Evolutionary conservation across 169 alveolate genomes (phyloP).

Genomic region (Eimeria zaria): DNA sequence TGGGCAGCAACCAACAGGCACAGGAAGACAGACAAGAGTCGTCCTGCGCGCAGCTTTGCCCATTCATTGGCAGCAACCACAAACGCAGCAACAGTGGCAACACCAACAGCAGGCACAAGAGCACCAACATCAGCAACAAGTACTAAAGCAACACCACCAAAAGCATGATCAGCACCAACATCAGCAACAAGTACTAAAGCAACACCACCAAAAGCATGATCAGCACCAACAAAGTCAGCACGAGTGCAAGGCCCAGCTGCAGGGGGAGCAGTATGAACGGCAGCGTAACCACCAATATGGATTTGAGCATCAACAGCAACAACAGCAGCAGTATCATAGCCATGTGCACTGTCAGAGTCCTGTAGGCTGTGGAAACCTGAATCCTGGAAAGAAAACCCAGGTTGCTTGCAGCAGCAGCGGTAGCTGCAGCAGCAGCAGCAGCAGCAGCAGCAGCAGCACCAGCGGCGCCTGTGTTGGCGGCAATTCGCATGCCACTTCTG

Average conservation of each 20-base stretch:
- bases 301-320: neutral
- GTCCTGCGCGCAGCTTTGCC: constrained; percentile 60
- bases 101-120: neutral
- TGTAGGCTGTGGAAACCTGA: neutral
- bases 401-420: too few species aligned
- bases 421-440: neutral
- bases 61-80: constrained; percentile 38
- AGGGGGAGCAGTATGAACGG: neutral
- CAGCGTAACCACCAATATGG: neutral
- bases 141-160: neutral
- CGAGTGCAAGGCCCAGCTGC: neutral
- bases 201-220: neutral
- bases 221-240: neutral
- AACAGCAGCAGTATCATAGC: neutral
- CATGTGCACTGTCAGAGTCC: neutral
- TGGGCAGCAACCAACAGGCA: neutral
- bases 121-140: neutral
- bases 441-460: neutral
- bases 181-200: neutral
- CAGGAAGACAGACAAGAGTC: neutral
- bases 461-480: neutral
- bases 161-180: neutral
- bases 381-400: too few species aligned
- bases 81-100: neutral
- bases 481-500: neutral